phyloP scores from a whole-genome alignment of 129 eudicot genomes.

The Tanacetum coccineum region DNA sequence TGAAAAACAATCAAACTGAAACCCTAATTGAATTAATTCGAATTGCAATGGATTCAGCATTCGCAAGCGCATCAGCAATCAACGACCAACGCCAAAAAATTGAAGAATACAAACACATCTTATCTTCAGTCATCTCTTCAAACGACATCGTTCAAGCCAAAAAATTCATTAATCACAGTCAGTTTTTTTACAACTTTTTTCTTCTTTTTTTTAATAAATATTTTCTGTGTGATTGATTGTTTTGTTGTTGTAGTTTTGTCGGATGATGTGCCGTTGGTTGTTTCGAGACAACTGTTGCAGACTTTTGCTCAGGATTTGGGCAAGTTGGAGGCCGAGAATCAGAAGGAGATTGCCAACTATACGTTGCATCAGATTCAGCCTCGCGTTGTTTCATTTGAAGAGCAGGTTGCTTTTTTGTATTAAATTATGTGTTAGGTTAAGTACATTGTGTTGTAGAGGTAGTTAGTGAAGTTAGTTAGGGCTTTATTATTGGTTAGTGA shows the following conservation, averaged over 20 bases:
- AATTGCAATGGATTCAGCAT: conserved; percentile 65
- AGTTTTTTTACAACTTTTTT: neutral
- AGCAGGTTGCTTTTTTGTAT: conserved; percentile 51
- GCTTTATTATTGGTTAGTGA: neutral
- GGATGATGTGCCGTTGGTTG: conserved; percentile 91
- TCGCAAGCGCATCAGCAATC: conserved; percentile 85
- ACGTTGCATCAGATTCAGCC: conserved; percentile 94
- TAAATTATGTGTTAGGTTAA: neutral
- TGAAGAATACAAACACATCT: conserved; percentile 87
- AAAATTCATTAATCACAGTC: conserved; percentile 86
- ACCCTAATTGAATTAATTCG: neutral
- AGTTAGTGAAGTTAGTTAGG: neutral
- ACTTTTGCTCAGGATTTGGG: conserved; percentile 87
- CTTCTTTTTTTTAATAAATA: neutral
- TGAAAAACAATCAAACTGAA: neutral
- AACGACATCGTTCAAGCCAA: conserved; percentile 64
- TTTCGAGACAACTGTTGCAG: conserved; percentile 89
- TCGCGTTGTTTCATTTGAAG: conserved; percentile 92
- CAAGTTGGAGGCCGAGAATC: conserved; percentile 68
- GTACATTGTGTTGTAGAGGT: conserved; percentile 8
- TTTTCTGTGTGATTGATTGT: neutral
- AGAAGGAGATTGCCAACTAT: conserved; percentile 91
- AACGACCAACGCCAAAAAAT: conserved; percentile 87
- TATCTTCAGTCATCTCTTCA: conserved; percentile 66
- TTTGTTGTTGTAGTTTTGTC: conserved; percentile 52